These are phyloP conservation scores for Cordyceps javanica DNA, from an alignment of 2,329 filamentous ascomycete species.

Conservation along the genomic window DNA sequence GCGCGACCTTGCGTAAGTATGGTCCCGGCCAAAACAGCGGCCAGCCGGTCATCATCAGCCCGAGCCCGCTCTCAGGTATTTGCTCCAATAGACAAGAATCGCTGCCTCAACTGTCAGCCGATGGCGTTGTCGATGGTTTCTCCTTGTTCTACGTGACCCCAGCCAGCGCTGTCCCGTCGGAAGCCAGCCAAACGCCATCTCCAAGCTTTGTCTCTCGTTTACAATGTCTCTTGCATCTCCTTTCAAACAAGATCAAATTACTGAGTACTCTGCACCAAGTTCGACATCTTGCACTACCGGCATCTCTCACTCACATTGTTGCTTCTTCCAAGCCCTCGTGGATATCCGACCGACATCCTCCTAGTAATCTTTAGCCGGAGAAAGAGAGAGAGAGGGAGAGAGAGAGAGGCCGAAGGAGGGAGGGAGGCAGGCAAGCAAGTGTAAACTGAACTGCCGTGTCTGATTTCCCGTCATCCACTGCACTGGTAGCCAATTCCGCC, in stretches of 20 bases:
- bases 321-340: not conserved
- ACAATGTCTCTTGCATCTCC: not conserved
- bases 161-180: not conserved
- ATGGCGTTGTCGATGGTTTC: not conserved
- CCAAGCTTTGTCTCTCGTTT: not conserved
- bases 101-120: conserved; percentile 2
- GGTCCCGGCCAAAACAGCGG: no score
- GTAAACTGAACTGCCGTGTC: no score
- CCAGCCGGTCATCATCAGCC: not conserved
- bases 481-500: no score
- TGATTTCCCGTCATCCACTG: no score
- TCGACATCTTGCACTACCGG: not conserved
- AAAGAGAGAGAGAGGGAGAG: no score
- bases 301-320: not conserved
- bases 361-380: no score
- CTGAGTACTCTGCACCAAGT: no score
- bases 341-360: no score
- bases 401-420: no score
- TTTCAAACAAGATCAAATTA: not conserved
- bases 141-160: not conserved
- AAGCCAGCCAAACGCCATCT: no score
- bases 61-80: conserved; percentile 2
- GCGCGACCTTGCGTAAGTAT: not conserved
- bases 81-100: not conserved
- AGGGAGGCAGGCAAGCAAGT: no score